These are phyloP conservation scores for Boletus vermiculosoides DNA, from an alignment of 768 basidiomycete species.

Conservation along the genomic window DNA sequence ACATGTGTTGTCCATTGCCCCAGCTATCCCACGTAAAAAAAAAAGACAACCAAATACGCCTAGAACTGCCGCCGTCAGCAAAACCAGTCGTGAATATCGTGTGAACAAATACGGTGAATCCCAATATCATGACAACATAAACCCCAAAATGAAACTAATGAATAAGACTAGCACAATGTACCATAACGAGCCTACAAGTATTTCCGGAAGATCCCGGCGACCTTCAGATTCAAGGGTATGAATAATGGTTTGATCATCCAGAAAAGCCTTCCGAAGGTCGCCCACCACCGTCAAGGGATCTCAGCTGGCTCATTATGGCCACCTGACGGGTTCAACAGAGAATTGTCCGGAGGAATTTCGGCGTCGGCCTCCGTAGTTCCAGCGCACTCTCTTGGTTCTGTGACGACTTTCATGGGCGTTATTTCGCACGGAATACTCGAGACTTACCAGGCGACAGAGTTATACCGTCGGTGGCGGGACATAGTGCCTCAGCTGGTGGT, in stretches of 20 bases:
- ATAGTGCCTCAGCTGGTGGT: neutral
- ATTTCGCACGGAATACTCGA: constrained; percentile 1
- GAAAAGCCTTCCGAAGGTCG: constrained; percentile 45
- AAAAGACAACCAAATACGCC: neutral
- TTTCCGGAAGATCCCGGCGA: constrained; percentile 47
- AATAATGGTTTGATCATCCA: constrained; percentile 42
- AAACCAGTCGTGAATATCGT: constrained; percentile 13
- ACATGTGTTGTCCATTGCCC: constrained; percentile 14
- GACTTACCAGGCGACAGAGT: constrained; percentile 16
- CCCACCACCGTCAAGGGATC: constrained; percentile 48
- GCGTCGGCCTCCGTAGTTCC: neutral
- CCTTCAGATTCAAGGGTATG: constrained; percentile 44
- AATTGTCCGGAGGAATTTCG: constrained; percentile 5
- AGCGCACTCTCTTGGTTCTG: constrained; percentile 16
- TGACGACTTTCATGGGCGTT: constrained; percentile 4
- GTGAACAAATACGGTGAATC: constrained; percentile 12
- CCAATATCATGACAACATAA: constrained; percentile 22
- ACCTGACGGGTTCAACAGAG: constrained; percentile 8
- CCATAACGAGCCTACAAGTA: constrained; percentile 33
- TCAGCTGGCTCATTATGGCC: constrained; percentile 15
- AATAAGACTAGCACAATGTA: constrained; percentile 26
- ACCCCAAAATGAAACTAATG: constrained; percentile 24
- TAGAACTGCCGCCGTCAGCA: neutral
- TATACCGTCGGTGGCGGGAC: neutral
- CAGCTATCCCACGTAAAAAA: constrained; percentile 21